These are phyloP conservation scores for Terfezia claveryi DNA, from an alignment of 495 filamentous ascomycete species.

Conservation along the genomic window DNA sequence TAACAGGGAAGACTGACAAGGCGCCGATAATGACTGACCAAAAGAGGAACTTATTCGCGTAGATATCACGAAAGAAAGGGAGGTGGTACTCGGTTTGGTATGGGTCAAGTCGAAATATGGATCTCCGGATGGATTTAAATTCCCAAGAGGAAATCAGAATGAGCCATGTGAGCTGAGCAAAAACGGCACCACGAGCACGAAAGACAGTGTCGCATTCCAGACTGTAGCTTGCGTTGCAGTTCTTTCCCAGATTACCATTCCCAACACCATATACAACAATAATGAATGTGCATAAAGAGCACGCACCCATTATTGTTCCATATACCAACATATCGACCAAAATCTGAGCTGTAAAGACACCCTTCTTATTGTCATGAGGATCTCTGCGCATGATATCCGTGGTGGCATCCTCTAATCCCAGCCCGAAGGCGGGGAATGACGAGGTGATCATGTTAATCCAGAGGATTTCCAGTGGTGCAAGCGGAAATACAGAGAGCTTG, in stretches of 20 bases:
- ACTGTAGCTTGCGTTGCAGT: slow-evolving; percentile 38
- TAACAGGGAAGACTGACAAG: slow-evolving; percentile 40
- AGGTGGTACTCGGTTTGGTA: slow-evolving; percentile 24
- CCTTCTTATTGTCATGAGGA: slow-evolving; percentile 37
- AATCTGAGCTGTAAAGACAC: slow-evolving; percentile 46
- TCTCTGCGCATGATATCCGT: slow-evolving; percentile 43
- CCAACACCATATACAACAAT: slow-evolving; percentile 40
- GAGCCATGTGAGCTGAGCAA: slow-evolving; percentile 46
- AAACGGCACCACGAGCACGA: slow-evolving; percentile 48
- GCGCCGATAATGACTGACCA: slow-evolving; percentile 44
- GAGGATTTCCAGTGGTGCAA: slow-evolving; percentile 45
- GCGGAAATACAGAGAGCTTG: slow-evolving; percentile 42
- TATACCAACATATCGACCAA: slow-evolving; percentile 52
- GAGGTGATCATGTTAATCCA: slow-evolving; percentile 58
- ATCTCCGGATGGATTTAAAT: slow-evolving; percentile 39
- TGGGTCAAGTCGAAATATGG: slow-evolving; percentile 40
- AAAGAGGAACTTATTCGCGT: slow-evolving; percentile 48
- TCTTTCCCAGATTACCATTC: slow-evolving; percentile 35
- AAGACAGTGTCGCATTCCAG: slow-evolving; percentile 38
- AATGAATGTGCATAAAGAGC: slow-evolving; percentile 40
- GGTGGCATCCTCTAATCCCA: slow-evolving; percentile 43
- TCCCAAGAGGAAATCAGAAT: slow-evolving; percentile 49
- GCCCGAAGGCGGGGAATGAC: slow-evolving; percentile 44
- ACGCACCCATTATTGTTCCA: slow-evolving; percentile 39
- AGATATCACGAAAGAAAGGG: slow-evolving; percentile 37